Evolutionary conservation across 495 filamentous ascomycete species (phyloP), one percentile per base, ranked within the genome.

Genomic region (Aspergillus wentii): DNA sequence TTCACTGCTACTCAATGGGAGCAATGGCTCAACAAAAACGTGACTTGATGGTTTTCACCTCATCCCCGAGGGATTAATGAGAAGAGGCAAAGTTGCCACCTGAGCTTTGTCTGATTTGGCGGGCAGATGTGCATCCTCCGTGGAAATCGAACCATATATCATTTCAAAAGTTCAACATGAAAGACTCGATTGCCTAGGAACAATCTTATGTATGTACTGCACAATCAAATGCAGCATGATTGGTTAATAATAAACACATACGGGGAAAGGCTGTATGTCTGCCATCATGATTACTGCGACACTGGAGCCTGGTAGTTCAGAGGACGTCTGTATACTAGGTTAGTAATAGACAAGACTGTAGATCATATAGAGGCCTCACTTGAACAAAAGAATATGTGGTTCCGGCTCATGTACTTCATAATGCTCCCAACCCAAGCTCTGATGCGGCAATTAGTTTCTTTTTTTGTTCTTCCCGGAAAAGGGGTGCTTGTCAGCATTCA

Each of bases 381-480:
- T 98, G 76, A 98, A 98, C 10, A 98, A 76, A 20, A 98, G 77
- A 43, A 98, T 97, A 50, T 98, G 92, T 33, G 92, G 92, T 68
- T 98, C 92, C 23, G 92, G 92, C 62, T 95, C 94, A 57, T 98
- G 92, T 37, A 97, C 92, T 63, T 98, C 92, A 49, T 98, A 98
- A 64, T 98, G 92, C 56, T 96, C 90, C 92, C 92, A 98, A 17
- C 92, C 92, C 46, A 97, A 69, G 61, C 94, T 97, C 88, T 97
- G 44, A 31, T 37, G n/a, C n/a, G n/a, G n/a, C n/a, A n/a, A n/a
- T n/a, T n/a, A n/a, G n/a, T n/a, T n/a, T n/a, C n/a, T n/a, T n/a
- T n/a, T n/a, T n/a, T n/a, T n/a, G n/a, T n/a, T n/a, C n/a, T n/a
- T n/a, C n/a, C n/a, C n/a, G n/a, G n/a, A n/a, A n/a, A n/a, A n/a